phyloP scores from a whole-genome alignment of 495 filamentous ascomycete species.

The Astrothelium macrocarpum region DNA sequence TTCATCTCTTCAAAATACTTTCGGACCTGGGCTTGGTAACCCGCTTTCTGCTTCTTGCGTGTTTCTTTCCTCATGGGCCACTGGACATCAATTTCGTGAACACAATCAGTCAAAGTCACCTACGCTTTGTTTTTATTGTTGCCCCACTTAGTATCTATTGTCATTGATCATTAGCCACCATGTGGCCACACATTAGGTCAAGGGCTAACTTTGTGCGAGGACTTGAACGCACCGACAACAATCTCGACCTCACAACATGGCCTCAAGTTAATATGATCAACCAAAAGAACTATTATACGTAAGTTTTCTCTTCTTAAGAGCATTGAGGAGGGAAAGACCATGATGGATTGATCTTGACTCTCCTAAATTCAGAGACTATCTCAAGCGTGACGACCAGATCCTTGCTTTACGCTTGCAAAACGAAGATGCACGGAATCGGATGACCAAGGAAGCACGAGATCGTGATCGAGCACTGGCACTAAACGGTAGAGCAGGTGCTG shows the following conservation, averaged over 20 bases:
- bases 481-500: slow-evolving; percentile 41
- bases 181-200: too few species aligned
- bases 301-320: too few species aligned
- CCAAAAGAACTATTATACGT: slow-evolving; percentile 99
- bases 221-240: slow-evolving; percentile 92
- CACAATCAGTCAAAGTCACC: too few species aligned
- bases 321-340: too few species aligned
- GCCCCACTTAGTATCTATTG: too few species aligned
- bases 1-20: too few species aligned
- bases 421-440: slow-evolving; percentile 67
- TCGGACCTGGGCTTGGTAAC: too few species aligned
- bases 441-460: slow-evolving; percentile 77
- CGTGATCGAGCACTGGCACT: slow-evolving; percentile 68
- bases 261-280: slow-evolving; percentile 87
- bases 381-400: slow-evolving; percentile 95
- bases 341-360: neutral
- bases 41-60: too few species aligned
- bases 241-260: slow-evolving; percentile 90
- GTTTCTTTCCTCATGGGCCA: too few species aligned
- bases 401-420: slow-evolving; percentile 76
- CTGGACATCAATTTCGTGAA: too few species aligned
- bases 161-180: neutral
- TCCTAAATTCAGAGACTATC: slow-evolving; percentile 64
- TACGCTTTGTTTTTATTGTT: too few species aligned
- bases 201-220: slow-evolving; percentile 42